Evolutionary conservation across 768 basidiomycete species (phyloP), one percentile per base, ranked within the genome.

Genomic region (Rhodotorula toruloides): DNA sequence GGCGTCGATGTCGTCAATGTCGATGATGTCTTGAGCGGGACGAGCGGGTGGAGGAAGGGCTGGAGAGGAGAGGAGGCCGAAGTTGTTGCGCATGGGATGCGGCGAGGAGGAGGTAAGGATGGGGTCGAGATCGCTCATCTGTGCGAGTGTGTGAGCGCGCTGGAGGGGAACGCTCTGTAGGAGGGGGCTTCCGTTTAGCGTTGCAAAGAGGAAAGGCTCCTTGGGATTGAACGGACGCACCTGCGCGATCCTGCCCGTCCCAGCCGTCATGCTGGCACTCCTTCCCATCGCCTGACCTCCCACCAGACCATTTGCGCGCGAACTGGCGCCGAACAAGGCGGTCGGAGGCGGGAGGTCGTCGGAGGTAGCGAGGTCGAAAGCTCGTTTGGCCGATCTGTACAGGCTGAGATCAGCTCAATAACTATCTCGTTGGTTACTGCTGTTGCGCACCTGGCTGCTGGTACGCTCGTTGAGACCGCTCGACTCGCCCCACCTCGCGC

Each of bases 251-350:
- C 19, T 31, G 32, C 40, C 32, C 42, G 49, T 52, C 14, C 58
- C 64, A 10, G n/a, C 44, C 0, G n/a, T 11, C 58, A 65, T 54
- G 22, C 58, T 59, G 22, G 52, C 37, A 16, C 58, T 65, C 22
- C 64, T 54, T 0, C 52, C 58, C n/a, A 54, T 22, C 10, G 37
- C 1, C 4, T 39, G n/a, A 1, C 21, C 46, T 25, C 22, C 22
- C 17, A n/a, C 6, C 4, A 13, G n/a, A 7, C 25, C 7, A 9
- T 2, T 19, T 16, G 19, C 29, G 19, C 19, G 27, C 7, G n/a
- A 2, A 16, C 3, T 9, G 25, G 25, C 14, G 31, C 25, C 27
- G 49, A 42, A 58, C 2, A 52, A 4, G 1, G 43, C 34, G 14
- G 2, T 10, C 11, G 54, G 19, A 6, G 64, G 27, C 2, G 37